These are phyloP conservation scores for Candida ortonii DNA, from an alignment of 805 yeast species.

Conservation along the genomic window DNA sequence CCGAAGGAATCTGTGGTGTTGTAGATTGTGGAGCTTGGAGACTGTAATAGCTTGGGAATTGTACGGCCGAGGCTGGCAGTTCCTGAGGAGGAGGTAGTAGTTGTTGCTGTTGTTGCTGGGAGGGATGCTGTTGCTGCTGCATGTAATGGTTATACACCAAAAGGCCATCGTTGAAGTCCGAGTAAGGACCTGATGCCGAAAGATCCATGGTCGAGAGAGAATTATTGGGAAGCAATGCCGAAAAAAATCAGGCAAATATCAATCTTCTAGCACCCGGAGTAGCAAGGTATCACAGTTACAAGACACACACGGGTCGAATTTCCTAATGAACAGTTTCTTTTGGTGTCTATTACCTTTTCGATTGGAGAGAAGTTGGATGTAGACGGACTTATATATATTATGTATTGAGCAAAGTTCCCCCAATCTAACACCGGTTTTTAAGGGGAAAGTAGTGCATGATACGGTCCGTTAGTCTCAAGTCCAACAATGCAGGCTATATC, in stretches of 20 bases:
- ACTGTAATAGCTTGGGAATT: conserved; percentile 2
- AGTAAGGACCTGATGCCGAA: conserved; percentile 11
- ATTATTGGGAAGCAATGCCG: background rate
- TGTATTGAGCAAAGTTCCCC: too few species aligned
- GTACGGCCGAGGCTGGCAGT: conserved; percentile 1
- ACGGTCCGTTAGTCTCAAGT: too few species aligned
- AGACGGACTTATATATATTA: too few species aligned
- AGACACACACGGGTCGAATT: too few species aligned
- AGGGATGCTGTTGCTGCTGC: conserved; percentile 6
- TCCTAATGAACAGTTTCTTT: too few species aligned
- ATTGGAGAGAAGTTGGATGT: too few species aligned
- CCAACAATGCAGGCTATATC: too few species aligned
- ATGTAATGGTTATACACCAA: conserved; percentile 14
- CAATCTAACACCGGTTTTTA: too few species aligned
- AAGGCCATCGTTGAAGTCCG: conserved; percentile 15
- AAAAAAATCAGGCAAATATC: background rate
- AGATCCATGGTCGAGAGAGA: conserved; percentile 8
- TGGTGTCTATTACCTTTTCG: too few species aligned
- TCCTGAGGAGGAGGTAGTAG: conserved; percentile 5
- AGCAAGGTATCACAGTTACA: too few species aligned
- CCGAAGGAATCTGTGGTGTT: background rate
- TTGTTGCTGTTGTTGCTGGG: conserved; percentile 5
- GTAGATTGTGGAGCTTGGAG: conserved; percentile 3
- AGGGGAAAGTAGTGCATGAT: too few species aligned
- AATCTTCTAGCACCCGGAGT: background rate